Evolutionary conservation across 1,284 basidiomycete species (phyloP).

Genomic region (Leccinum pachyderme): DNA sequence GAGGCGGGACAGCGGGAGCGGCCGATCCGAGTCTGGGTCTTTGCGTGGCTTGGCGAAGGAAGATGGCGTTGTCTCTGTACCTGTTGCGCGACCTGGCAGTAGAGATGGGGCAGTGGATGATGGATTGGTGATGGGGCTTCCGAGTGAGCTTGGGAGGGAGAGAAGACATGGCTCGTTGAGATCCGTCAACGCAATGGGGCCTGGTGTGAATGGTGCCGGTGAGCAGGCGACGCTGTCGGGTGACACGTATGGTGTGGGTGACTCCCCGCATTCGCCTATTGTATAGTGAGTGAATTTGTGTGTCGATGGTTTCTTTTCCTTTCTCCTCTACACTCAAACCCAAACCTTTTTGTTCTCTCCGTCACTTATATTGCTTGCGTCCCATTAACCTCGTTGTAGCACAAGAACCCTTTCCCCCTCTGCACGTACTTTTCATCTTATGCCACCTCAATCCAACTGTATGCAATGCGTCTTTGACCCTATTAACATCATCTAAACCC

Average conservation of each 20-base stretch:
- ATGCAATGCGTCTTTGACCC: constrained; percentile 4
- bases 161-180: constrained; percentile 15
- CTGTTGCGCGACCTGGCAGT: constrained; percentile 14
- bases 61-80: constrained; percentile 4
- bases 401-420: constrained; percentile 8
- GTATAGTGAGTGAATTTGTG: constrained; percentile 3
- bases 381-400: constrained; percentile 13
- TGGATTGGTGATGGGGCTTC: constrained; percentile 8
- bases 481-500: neutral
- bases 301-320: neutral
- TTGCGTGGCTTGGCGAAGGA: constrained; percentile 11
- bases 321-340: neutral
- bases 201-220: constrained; percentile 6
- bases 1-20: constrained; percentile 10
- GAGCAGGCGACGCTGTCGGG: constrained; percentile 13
- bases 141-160: constrained; percentile 18
- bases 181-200: constrained; percentile 21
- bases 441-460: constrained; percentile 12
- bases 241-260: constrained; percentile 13
- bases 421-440: constrained; percentile 8
- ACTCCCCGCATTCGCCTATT: constrained; percentile 6
- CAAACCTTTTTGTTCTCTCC: neutral
- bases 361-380: neutral
- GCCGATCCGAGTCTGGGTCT: constrained; percentile 10
- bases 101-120: constrained; percentile 1